A percentile compares a stretch with the other conserved stretches of the same genome.
These are phyloP conservation scores for Dianthus caryophyllus DNA, from an alignment of 148 eudicot species.

Conservation along the genomic window DNA sequence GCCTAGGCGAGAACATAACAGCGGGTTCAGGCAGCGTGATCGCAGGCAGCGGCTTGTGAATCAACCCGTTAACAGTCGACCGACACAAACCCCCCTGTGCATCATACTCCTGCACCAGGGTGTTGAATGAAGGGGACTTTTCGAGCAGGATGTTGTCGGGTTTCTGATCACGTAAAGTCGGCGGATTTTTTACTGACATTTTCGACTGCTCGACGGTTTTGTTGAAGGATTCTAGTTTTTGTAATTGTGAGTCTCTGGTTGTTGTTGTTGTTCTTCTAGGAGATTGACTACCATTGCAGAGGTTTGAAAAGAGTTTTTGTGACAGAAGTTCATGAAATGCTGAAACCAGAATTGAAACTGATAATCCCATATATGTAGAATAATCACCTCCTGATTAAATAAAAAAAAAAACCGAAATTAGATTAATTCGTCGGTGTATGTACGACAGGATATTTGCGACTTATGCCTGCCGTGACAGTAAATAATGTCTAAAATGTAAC, in stretches of 20 bases:
- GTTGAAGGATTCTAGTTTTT: slow-evolving; percentile 36
- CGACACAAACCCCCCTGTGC: slow-evolving; percentile 23
- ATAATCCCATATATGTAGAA: slow-evolving; percentile 41
- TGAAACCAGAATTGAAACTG: slow-evolving; percentile 43
- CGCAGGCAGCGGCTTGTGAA: slow-evolving; percentile 39
- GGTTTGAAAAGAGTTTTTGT: slow-evolving; percentile 27
- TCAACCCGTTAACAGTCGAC: slow-evolving; percentile 31
- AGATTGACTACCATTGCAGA: slow-evolving; percentile 14
- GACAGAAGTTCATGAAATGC: slow-evolving; percentile 53
- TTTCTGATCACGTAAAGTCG: slow-evolving; percentile 35
- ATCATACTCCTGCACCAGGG: slow-evolving; percentile 35
- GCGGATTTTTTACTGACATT: slow-evolving; percentile 27
- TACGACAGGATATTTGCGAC: too few relatives aligned
- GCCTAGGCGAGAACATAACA: slow-evolving; percentile 59
- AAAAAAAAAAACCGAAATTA: neutral
- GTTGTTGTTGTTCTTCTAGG: too few relatives aligned
- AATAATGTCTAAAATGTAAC: neutral
- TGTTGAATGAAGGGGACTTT: slow-evolving; percentile 54
- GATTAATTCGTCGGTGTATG: neutral
- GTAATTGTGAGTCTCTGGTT: slow-evolving; percentile 35
- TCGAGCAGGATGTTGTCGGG: slow-evolving; percentile 50
- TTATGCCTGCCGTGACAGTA: too few relatives aligned
- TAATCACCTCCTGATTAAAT: neutral
- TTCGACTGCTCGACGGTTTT: neutral
- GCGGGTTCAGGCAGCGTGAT: slow-evolving; percentile 68